Evolutionary conservation across 176 grass and related monocot genomes (phyloP), one percentile per base, ranked within the genome.

Genomic region (Oryza meridionalis): DNA sequence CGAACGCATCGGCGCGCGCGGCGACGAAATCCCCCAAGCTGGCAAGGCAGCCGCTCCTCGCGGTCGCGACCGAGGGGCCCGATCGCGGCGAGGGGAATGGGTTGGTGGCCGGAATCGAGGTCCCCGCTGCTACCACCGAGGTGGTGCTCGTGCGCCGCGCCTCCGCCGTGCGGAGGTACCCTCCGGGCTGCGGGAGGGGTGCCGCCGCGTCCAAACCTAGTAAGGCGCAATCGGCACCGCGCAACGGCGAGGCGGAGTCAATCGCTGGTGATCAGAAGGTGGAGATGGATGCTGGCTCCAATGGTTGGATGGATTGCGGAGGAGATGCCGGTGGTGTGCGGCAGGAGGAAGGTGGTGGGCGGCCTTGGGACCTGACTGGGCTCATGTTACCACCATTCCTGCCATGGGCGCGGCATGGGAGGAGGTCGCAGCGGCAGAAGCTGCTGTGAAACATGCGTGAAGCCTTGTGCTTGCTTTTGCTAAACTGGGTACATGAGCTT

Each of bases 111-210:
- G 49, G 35, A 21, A 12, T 11, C 47, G 16, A 80, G 37, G 35
- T 37, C n/a, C 70, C 59, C 21, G 19, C 21, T n/a, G 19, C 27
- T n/a, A 44, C 27, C 0, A 44, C 27, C 0, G 43, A 55, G 72
- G 83, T 19, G 66, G 65, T 58, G 31, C 49, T 61, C 33, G 55
- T n/a, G 44, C 73, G 32, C 55, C 78, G 53, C 72, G 43, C 22
- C 88, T 82, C 58, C 19, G 83, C 78, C 78, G 66, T 86, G 7
- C 73, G 88, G 83, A 66, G 83, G 83, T 89, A 82, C 55, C 83
- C 88, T 49, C 81, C 72, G 66, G 88, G 83, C 17, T 85, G 88
- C 77, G 77, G 83, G 5, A 38, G 88, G 42, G 43, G 43, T 10
- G 24, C 19, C 26, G 14, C 70, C 24, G 33, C 21, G 17, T 4